A percentile compares a stretch with the other conserved stretches of the same genome.
phyloP scores from a whole-genome alignment of 305 asterid species.

The Ajuga reptans region DNA sequence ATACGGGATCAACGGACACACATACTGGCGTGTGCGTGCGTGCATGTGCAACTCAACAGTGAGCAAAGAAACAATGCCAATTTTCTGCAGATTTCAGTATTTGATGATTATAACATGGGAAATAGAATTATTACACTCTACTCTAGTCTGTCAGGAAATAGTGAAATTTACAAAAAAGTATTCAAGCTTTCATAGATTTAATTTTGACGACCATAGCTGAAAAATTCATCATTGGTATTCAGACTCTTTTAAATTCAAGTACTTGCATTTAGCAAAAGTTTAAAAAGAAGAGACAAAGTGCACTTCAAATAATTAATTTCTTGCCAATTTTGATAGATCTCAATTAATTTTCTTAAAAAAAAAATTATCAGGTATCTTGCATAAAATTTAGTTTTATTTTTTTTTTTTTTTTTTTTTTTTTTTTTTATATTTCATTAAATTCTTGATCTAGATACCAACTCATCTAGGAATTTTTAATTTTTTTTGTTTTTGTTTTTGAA shows the following conservation, averaged over 20 bases:
- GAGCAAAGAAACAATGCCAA: constrained; percentile 17
- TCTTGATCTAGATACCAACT: too few relatives aligned
- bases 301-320: not conserved
- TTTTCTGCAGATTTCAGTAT: constrained; percentile 21
- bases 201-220: constrained; percentile 5
- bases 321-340: too few relatives aligned
- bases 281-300: constrained; percentile 5
- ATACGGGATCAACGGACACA: not conserved
- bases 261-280: constrained; percentile 19
- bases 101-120: constrained; percentile 28
- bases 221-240: constrained; percentile 31
- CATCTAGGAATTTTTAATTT: too few relatives aligned
- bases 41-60: constrained; percentile 25
- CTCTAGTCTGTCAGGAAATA: constrained; percentile 28
- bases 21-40: constrained; percentile 7
- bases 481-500: too few relatives aligned
- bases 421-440: too few relatives aligned
- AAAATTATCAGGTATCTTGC: too few relatives aligned
- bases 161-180: constrained; percentile 22
- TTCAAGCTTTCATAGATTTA: constrained; percentile 35
- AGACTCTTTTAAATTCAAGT: constrained; percentile 22
- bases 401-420: too few relatives aligned
- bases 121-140: constrained; percentile 17
- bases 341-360: too few relatives aligned
- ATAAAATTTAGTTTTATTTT: too few relatives aligned